Percentiles rank a stretch among this genome's conserved stretches.
phyloP scores from a whole-genome alignment of 2,329 filamentous ascomycete genomes.

The Tolypocladium paradoxum region DNA sequence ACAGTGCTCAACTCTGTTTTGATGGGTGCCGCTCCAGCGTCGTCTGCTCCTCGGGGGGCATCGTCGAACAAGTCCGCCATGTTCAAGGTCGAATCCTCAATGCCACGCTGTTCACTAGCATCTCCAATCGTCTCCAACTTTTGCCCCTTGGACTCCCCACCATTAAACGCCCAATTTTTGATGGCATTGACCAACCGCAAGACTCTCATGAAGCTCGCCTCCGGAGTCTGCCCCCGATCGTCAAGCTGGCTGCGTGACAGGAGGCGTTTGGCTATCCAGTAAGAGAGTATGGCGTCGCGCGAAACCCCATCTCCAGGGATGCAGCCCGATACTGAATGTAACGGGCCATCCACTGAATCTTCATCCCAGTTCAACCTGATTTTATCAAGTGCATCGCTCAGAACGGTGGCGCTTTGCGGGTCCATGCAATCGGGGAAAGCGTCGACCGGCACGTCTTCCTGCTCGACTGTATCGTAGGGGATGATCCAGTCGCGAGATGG shows the following conservation, averaged over 20 bases:
- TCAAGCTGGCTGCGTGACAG: background rate
- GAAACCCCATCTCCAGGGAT: background rate
- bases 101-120: conserved; percentile 56
- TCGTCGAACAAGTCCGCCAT: conserved; percentile 47
- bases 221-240: background rate
- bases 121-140: conserved; percentile 58
- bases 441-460: background rate
- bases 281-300: background rate
- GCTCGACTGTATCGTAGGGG: background rate
- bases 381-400: background rate
- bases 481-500: background rate
- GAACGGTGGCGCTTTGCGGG: background rate
- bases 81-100: conserved; percentile 54
- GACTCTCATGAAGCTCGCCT: background rate
- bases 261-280: background rate
- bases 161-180: background rate
- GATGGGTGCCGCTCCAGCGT: conserved; percentile 23
- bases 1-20: conserved; percentile 26
- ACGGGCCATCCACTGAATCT: background rate
- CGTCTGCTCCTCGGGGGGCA: background rate
- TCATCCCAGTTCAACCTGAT: background rate
- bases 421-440: background rate
- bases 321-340: background rate
- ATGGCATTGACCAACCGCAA: background rate
- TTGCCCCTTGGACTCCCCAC: conserved; percentile 37